These are phyloP conservation scores for Alternaria arborescens DNA, from an alignment of 2,329 filamentous ascomycete species.

Conservation along the genomic window DNA sequence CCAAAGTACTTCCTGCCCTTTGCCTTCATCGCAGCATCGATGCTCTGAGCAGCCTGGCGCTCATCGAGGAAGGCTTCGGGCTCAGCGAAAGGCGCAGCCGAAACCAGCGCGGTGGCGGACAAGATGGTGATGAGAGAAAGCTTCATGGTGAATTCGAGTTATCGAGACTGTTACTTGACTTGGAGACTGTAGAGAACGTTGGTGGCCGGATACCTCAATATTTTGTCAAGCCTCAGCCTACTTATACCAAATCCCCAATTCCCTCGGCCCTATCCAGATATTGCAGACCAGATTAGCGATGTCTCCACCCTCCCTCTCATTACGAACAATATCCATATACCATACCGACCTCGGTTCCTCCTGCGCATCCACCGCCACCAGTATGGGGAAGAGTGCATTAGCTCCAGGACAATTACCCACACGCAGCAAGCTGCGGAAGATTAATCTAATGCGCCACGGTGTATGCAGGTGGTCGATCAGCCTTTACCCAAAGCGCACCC, in stretches of 20 bases:
- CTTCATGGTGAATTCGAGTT: slow-evolving; percentile 38
- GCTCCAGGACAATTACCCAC: neutral
- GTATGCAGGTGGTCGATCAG: neutral
- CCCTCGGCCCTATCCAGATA: neutral
- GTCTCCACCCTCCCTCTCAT: neutral
- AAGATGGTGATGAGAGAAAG: slow-evolving; percentile 40
- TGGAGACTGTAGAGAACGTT: slow-evolving; percentile 4
- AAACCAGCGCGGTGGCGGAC: slow-evolving; percentile 37
- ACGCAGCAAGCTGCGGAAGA: neutral
- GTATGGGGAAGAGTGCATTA: neutral
- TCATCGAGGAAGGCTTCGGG: slow-evolving; percentile 38
- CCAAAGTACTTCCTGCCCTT: slow-evolving; percentile 75
- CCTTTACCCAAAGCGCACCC: neutral
- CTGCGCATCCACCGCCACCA: neutral
- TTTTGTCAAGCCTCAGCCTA: neutral
- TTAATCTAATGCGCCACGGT: neutral
- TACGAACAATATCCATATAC: slow-evolving; percentile 4
- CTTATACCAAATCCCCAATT: slow-evolving; percentile 4
- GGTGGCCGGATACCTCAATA: neutral
- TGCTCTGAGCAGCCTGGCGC: slow-evolving; percentile 55
- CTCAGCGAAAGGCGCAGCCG: slow-evolving; percentile 42
- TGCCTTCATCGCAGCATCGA: slow-evolving; percentile 66
- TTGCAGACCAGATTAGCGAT: neutral
- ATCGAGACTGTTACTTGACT: neutral
- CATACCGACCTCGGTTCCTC: neutral